Percentiles rank a stretch among this genome's conserved stretches.
Conservation (phyloP, 208 protist genomes). For the Crithidia thermophila region DNA sequence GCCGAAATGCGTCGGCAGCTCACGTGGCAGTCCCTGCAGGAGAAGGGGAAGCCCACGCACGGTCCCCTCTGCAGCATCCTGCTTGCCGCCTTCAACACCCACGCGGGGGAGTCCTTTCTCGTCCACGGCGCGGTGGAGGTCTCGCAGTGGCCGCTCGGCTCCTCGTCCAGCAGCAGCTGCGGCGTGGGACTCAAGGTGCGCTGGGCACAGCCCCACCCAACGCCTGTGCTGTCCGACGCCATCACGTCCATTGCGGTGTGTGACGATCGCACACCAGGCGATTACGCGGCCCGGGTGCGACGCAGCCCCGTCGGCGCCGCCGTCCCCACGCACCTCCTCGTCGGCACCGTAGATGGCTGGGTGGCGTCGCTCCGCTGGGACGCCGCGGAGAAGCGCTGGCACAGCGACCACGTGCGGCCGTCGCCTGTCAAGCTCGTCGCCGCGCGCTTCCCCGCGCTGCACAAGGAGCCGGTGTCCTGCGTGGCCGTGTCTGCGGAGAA, state of each 20-base stretch:
- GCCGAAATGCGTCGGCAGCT: slow-evolving; percentile 28
- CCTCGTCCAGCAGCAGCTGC: neutral
- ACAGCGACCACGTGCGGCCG: slow-evolving; percentile 19
- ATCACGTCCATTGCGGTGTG: slow-evolving; percentile 49
- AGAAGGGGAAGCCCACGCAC: slow-evolving; percentile 11
- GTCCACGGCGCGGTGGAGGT: slow-evolving; percentile 35
- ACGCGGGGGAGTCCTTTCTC: slow-evolving; percentile 50
- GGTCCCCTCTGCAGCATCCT: slow-evolving; percentile 43
- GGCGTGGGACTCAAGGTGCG: slow-evolving; percentile 23
- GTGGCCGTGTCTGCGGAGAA: slow-evolving; percentile 68
- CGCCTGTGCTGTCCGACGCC: slow-evolving; percentile 51
- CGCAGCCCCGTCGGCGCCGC: slow-evolving; percentile 45
- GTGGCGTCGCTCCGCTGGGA: slow-evolving; percentile 29
- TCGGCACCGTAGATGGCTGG: slow-evolving; percentile 68
- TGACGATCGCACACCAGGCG: neutral
- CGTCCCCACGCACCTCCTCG: slow-evolving; percentile 61
- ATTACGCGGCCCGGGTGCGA: neutral
- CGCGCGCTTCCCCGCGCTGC: slow-evolving; percentile 39
- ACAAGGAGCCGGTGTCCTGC: slow-evolving; percentile 78
- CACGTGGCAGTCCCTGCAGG: slow-evolving; percentile 31
- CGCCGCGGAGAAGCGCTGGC: slow-evolving; percentile 2
- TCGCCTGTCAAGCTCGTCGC: slow-evolving; percentile 15
- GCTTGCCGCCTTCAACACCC: slow-evolving; percentile 61
- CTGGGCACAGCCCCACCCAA: slow-evolving; percentile 26
- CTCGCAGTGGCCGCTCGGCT: neutral